phyloP scores from a whole-genome alignment of 2,329 filamentous ascomycete species.

The Aspergillus transmontanensis region DNA sequence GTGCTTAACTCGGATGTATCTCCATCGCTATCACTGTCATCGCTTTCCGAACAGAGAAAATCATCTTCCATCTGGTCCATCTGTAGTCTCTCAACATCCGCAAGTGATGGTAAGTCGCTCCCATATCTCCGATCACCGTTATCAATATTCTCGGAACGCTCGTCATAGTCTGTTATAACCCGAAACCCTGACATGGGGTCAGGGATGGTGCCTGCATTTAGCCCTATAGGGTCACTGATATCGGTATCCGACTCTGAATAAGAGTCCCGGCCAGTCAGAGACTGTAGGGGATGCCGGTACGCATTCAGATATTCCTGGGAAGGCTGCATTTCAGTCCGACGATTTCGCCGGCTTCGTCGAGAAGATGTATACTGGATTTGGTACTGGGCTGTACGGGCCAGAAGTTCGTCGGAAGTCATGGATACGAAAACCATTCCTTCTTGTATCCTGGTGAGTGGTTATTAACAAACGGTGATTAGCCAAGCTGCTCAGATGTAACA shows the following conservation, averaged over 20 bases:
- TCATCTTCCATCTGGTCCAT: conserved; percentile 33
- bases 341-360: conserved; percentile 30
- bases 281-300: conserved; percentile 38
- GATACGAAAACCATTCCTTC: conserved; percentile 91
- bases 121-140: conserved; percentile 35
- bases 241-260: conserved; percentile 30
- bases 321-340: conserved; percentile 34
- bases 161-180: conserved; percentile 41
- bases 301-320: conserved; percentile 45
- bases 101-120: conserved; percentile 23
- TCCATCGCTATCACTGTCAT: conserved; percentile 35
- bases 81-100: conserved; percentile 29
- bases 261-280: conserved; percentile 25
- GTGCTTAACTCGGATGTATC: conserved; percentile 23
- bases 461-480: conserved; percentile 34
- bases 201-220: conserved; percentile 10
- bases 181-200: conserved; percentile 34
- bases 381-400: conserved; percentile 73
- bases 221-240: conserved; percentile 14
- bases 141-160: conserved; percentile 39
- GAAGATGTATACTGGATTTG: conserved; percentile 65
- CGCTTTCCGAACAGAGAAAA: conserved; percentile 34
- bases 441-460: conserved; percentile 65
- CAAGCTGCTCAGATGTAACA: conserved; percentile 41
- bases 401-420: conserved; percentile 78